Base-by-base conservation (phyloP, 495 filamentous ascomycete species). In the Bombardia bombarda region DNA sequence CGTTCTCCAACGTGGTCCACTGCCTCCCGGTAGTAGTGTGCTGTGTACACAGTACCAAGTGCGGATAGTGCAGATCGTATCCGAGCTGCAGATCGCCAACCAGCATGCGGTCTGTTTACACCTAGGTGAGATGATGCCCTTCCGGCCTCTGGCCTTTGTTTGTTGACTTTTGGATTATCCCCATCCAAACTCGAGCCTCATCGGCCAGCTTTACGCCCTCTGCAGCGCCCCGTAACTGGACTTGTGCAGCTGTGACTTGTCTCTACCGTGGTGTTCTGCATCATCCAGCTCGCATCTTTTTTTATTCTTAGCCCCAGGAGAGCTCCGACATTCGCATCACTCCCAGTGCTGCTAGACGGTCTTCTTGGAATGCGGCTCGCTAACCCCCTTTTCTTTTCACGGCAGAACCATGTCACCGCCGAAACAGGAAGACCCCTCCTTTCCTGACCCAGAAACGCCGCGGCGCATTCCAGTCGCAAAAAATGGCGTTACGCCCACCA, bases 401-500 rank as follows among this genome's bases (percentile, higher is more conserved):
- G 35, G 36, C 19, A 57, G 54, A 52, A 60, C 46, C 40, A 57
- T 61, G 58, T 46, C 55, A 40, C 54, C 52, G 18, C 47, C 53
- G 16, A 53, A 44, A 45, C 42, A 52, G 46, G 47, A 57, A 31
- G 53, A 61, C 26, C 8, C 45, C 17, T 31, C 31, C 16, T 20
- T 38, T 12, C 45, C 45, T 23, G 30, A 52, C 14, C 52, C 53
- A 17, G 35, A 28, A 22, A 52, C 49, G 9, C 49, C 50, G 22
- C 50, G 44, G 34, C 49, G 42, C 23, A 26, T 38, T 28, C 30
- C 58, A 10, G 35, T 45, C 1, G 41, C 40, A 24, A 64, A 60
- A 36, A 37, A 57, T 49, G 47, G 37, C 44, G 52, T 13, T 7
- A 63, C 57, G 7, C 41, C 60, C 14, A 30, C 55, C 14, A 53